Percentiles rank a stretch among this genome's conserved stretches.
These are phyloP conservation scores for Yamadazyma atlantica DNA, from an alignment of 1,139 yeast genomes.

Conservation along the genomic window DNA sequence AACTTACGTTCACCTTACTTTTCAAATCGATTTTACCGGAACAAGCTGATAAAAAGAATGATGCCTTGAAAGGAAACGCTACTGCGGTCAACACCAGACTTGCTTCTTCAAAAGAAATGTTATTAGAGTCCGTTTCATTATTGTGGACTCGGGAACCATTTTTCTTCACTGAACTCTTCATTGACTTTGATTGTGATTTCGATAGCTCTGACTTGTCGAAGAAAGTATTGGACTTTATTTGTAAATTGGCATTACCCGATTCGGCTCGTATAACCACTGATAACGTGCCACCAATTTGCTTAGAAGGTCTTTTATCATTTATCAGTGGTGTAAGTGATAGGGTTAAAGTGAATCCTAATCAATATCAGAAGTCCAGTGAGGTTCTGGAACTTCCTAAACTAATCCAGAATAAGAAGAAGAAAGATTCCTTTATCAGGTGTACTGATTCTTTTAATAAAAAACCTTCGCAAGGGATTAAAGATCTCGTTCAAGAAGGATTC, in stretches of 20 bases:
- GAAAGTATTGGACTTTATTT: slow-evolving; percentile 65
- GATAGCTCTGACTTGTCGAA: slow-evolving; percentile 82
- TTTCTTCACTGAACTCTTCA: slow-evolving; percentile 74
- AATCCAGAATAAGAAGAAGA: slow-evolving; percentile 54
- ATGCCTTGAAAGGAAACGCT: slow-evolving; percentile 26
- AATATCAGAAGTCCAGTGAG: slow-evolving; percentile 14
- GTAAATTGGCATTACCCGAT: slow-evolving; percentile 78
- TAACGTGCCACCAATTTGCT: slow-evolving; percentile 88
- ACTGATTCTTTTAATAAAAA: slow-evolving; percentile 73
- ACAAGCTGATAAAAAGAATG: slow-evolving; percentile 16
- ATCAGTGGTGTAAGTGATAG: slow-evolving; percentile 66
- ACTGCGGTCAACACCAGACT: slow-evolving; percentile 24
- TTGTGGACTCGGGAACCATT: slow-evolving; percentile 82
- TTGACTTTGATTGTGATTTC: slow-evolving; percentile 88
- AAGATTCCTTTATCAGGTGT: slow-evolving; percentile 71
- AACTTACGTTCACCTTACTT: slow-evolving; percentile 60
- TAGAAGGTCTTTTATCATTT: slow-evolving; percentile 80
- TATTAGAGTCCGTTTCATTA: slow-evolving; percentile 81
- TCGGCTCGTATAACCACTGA: slow-evolving; percentile 75
- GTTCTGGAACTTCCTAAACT: slow-evolving; percentile 25
- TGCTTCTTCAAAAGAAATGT: slow-evolving; percentile 61
- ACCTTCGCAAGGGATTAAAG: slow-evolving; percentile 72
- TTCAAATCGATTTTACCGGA: slow-evolving; percentile 53
- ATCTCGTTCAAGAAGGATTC: slow-evolving; percentile 62
- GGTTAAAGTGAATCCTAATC: slow-evolving; percentile 29